Evolutionary conservation across 371 early-diverging fungal genomes (phyloP).

Genomic region (Mucor ambiguus): DNA sequence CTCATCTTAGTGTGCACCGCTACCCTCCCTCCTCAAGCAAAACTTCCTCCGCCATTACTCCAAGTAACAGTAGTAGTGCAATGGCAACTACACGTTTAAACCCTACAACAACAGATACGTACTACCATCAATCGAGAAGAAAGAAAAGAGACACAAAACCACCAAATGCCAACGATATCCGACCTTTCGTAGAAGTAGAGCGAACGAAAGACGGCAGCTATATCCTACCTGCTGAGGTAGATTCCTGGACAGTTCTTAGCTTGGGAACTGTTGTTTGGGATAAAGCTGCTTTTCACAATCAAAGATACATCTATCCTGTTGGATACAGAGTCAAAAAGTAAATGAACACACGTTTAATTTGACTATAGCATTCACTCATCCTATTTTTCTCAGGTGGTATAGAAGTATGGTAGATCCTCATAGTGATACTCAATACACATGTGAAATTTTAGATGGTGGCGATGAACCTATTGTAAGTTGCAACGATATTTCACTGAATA

Average conservation of each 20-base stretch:
- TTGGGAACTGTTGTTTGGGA: slow-evolving; percentile 78
- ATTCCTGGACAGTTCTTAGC: slow-evolving; percentile 70
- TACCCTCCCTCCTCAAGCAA: neutral
- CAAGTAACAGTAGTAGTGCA: neutral
- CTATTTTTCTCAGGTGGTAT: slow-evolving; percentile 48
- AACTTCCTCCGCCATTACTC: neutral
- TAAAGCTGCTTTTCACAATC: slow-evolving; percentile 81
- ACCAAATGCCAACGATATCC: slow-evolving; percentile 40
- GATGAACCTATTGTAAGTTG: slow-evolving; percentile 64
- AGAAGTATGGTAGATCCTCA: slow-evolving; percentile 74
- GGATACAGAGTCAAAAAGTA: slow-evolving; percentile 73
- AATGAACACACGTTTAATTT: neutral
- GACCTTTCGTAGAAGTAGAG: slow-evolving; percentile 53
- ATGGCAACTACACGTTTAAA: neutral
- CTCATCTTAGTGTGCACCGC: neutral
- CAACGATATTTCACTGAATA: neutral
- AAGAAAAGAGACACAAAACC: slow-evolving; percentile 48
- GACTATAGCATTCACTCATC: neutral
- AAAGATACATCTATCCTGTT: slow-evolving; percentile 91
- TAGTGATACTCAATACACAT: slow-evolving; percentile 67
- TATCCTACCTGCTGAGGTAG: slow-evolving; percentile 77
- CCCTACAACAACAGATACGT: slow-evolving; percentile 30
- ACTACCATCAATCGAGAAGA: slow-evolving; percentile 40
- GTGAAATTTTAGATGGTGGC: slow-evolving; percentile 78
- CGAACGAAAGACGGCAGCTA: slow-evolving; percentile 65